Evolutionary conservation across 2,329 filamentous ascomycete genomes (phyloP).

Genomic region (Sarocladium strictum): DNA sequence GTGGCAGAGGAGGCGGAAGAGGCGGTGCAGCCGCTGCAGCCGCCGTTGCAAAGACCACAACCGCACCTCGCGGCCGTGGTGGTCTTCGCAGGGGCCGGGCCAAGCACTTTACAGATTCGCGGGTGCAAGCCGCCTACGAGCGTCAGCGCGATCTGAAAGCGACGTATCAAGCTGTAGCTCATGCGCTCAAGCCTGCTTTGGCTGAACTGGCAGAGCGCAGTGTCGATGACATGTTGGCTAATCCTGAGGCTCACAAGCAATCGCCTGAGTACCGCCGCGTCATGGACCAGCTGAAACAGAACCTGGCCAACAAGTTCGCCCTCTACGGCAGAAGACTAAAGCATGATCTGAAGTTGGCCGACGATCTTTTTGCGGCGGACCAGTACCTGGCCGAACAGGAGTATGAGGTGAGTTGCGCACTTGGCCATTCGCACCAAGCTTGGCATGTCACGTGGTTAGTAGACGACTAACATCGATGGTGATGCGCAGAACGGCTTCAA

Average conservation of each 20-base stretch:
- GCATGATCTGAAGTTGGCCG: constrained; percentile 28
- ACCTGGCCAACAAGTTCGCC: constrained; percentile 23
- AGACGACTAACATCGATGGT: neutral
- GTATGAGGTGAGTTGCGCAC: constrained; percentile 30
- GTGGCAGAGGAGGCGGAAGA: constrained; percentile 20
- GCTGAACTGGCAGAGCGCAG: constrained; percentile 59
- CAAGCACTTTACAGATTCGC: constrained; percentile 49
- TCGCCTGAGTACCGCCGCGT: constrained; percentile 47
- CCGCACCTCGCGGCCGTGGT: constrained; percentile 20
- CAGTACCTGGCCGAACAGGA: constrained; percentile 28
- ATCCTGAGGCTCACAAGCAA: constrained; percentile 46
- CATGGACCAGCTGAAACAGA: constrained; percentile 39
- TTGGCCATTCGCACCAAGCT: constrained; percentile 13
- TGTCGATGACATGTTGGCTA: constrained; percentile 49
- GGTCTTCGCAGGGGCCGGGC: constrained; percentile 42
- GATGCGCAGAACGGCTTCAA: constrained; percentile 29
- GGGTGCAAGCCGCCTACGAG: constrained; percentile 52
- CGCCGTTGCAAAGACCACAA: constrained; percentile 7
- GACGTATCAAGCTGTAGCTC: constrained; percentile 56
- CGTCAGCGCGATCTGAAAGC: constrained; percentile 63
- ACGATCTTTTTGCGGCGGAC: constrained; percentile 29
- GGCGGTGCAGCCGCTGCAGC: constrained; percentile 14
- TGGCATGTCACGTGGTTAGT: constrained; percentile 8
- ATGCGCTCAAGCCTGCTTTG: constrained; percentile 57
- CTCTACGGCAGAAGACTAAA: constrained; percentile 27